Conservation (phyloP, 805 yeast species). For the Novakomyces olei region DNA sequence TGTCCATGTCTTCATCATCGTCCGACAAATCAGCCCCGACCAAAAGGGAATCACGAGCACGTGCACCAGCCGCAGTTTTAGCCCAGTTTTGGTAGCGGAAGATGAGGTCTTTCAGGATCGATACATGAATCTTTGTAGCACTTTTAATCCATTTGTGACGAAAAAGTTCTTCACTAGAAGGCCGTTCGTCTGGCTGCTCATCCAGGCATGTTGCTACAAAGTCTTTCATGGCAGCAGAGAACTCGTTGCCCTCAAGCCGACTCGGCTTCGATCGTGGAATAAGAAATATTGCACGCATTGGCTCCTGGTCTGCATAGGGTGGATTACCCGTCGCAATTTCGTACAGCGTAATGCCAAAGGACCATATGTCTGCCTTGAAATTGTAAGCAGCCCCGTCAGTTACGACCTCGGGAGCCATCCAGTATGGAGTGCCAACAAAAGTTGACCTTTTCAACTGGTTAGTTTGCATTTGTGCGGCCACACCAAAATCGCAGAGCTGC, state of each 20-base stretch:
- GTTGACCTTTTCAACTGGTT: conserved; percentile 64
- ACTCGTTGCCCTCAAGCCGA: conserved; percentile 77
- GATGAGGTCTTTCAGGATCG: conserved; percentile 48
- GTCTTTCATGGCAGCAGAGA: conserved; percentile 56
- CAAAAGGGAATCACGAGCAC: conserved; percentile 30
- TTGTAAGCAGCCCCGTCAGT: conserved; percentile 23
- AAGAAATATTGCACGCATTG: conserved; percentile 80
- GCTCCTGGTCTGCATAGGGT: conserved; percentile 89
- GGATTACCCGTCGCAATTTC: conserved; percentile 96
- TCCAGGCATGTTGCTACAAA: conserved; percentile 79
- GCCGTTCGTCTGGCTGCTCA: conserved; percentile 77
- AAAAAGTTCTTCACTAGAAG: conserved; percentile 62
- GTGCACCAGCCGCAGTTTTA: conserved; percentile 26
- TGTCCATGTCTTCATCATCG: conserved; percentile 2
- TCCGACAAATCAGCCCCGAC: conserved; percentile 1
- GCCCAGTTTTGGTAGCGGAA: conserved; percentile 31
- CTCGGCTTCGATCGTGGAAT: conserved; percentile 89
- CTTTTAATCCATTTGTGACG: conserved; percentile 50
- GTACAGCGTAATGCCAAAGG: conserved; percentile 78
- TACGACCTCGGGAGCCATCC: conserved; percentile 37
- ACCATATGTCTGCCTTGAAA: conserved; percentile 87
- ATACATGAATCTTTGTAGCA: conserved; percentile 38
- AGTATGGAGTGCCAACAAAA: conserved; percentile 46
- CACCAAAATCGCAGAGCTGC: conserved; percentile 91
- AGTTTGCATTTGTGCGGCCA: conserved; percentile 77